These are phyloP conservation scores for Mentha longifolia DNA, from an alignment of 257 asterid species.

Conservation along the genomic window DNA sequence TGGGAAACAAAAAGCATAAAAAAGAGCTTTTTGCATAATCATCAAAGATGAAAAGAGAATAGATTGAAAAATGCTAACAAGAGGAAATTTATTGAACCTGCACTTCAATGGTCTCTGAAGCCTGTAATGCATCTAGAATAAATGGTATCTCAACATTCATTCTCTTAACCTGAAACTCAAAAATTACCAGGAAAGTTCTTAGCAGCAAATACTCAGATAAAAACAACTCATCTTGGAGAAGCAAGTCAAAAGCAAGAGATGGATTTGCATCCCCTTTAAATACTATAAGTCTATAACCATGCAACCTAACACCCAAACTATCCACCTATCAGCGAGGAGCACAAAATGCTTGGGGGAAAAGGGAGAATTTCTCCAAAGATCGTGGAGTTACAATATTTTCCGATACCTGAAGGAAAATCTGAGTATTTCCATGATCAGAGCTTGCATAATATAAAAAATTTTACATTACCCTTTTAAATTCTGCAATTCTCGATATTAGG, in stretches of 20 bases:
- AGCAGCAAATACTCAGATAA: slow-evolving; percentile 13
- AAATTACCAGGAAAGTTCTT: slow-evolving; percentile 9
- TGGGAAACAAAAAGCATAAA: background rate
- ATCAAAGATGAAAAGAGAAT: slow-evolving; percentile 16
- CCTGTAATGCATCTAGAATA: slow-evolving; percentile 75
- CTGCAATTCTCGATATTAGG: slow-evolving; percentile 67
- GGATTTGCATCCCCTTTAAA: slow-evolving; percentile 15
- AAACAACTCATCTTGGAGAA: slow-evolving; percentile 29
- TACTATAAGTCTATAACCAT: background rate
- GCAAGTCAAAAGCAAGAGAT: slow-evolving; percentile 23
- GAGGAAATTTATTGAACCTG: slow-evolving; percentile 52
- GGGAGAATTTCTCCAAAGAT: slow-evolving; percentile 3
- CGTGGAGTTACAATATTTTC: slow-evolving; percentile 9
- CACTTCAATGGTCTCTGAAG: slow-evolving; percentile 82
- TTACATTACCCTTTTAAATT: slow-evolving; percentile 70
- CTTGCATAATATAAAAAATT: too few relatives aligned
- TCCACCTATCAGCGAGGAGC: background rate
- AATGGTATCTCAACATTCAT: slow-evolving; percentile 73
- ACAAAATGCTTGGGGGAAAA: background rate
- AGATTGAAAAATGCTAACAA: slow-evolving; percentile 14
- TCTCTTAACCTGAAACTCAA: slow-evolving; percentile 65
- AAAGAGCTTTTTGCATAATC: slow-evolving; percentile 12
- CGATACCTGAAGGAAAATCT: background rate
- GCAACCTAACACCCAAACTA: background rate
- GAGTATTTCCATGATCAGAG: too few relatives aligned